These are phyloP conservation scores for sunflower (Helianthus annuus) DNA, from an alignment of 129 eudicot genomes.

Conservation along the genomic window HanXRQr2.0-SUNRISE NC_035440.2:1014555-1015054, in stretches of 20 bases:
- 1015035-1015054: slow-evolving; percentile 20
- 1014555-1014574: no score
- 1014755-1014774: no score
- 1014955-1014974: slow-evolving; percentile 1
- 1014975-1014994: slow-evolving; percentile 16
- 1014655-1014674: no score
- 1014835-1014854: background rate
- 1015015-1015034: slow-evolving; percentile 7
- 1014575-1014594: no score
- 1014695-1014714: background rate
- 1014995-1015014: slow-evolving; percentile 14
- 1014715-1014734: background rate
- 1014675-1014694: no score
- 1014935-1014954: slow-evolving; percentile 15
- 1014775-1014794: background rate
- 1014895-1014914: slow-evolving; percentile 18
- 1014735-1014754: slow-evolving; percentile 3
- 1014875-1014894: slow-evolving; percentile 27
- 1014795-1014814: background rate
- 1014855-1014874: background rate
- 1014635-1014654: no score
- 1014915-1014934: background rate
- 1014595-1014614: no score
- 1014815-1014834: background rate
- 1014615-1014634: no score